Evolutionary conservation across 441 rosid species (phyloP), one percentile per base, ranked within the genome.

Genomic region (Erodium trifolium): DNA sequence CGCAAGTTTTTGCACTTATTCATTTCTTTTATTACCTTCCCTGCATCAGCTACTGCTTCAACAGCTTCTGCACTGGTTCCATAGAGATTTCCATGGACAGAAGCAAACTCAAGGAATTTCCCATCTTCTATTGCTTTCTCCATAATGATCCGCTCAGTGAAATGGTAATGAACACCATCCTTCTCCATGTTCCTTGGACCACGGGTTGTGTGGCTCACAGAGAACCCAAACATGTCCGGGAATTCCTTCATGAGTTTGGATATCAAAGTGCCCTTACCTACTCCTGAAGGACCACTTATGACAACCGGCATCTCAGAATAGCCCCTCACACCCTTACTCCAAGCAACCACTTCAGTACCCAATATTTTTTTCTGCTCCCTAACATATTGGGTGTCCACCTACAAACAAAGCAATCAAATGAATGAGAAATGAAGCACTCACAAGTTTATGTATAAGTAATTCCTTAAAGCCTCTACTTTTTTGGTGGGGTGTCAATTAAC

Each of bases 51-150:
- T 31, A 91, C 96, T 9, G 76, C 88, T 77, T 93, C 98, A 70
- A 91, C 96, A 13, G 91, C 88, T 84, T 93, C 98, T n/a, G 89
- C 75, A 80, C 96, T 93, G 23, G 95, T 89, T 68, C 98, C 98
- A n/a, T 93, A 93, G 0, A 91, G 83, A 75, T 91, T 91, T 70
- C 88, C 96, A 69, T 91, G 97, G 73, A 91, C 98, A 71, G 81
- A 76, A 45, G 97, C 98, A 80, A 76, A 83, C 85, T 93, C 97
- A 0, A 93, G 94, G 81, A 93, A 93, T 75, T 88, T 93, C 74
- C 88, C 93, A 41, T 85, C 88, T 71, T 79, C 69, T 69, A 91
- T 87, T 5, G 82, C 97, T 72, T 83, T 83, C 86, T 88, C 92
- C 98, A 91, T 93, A 47, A 79, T 82, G 73, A 76, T 71, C 74